phyloP scores from a whole-genome alignment of 78 protist genomes.

The Pigoraptor vietnamica region DNA sequence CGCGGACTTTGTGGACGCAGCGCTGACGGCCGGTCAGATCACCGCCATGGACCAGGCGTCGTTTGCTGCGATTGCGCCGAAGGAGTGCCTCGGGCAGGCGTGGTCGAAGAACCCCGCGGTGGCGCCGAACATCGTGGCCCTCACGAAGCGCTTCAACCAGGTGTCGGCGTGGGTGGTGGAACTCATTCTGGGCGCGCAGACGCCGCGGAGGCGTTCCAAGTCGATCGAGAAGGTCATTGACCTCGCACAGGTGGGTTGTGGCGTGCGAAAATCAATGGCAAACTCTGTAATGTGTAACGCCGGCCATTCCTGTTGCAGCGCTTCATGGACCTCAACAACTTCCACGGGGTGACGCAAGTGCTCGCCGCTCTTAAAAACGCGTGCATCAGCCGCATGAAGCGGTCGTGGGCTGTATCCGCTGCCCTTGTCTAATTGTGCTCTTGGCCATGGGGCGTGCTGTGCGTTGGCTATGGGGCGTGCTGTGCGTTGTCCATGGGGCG shows the following conservation, averaged over 20 bases:
- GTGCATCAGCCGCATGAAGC: not conserved
- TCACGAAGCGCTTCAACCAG: not conserved
- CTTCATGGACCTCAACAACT: not conserved
- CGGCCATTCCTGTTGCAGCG: too few species aligned
- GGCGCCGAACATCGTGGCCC: not conserved
- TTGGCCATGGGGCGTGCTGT: too few species aligned
- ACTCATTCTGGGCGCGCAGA: not conserved
- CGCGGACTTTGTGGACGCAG: not conserved
- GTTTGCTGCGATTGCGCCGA: not conserved
- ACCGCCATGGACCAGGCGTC: not conserved
- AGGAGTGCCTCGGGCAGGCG: not conserved
- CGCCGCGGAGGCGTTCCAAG: not conserved
- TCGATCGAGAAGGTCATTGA: not conserved
- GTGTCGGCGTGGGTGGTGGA: not conserved
- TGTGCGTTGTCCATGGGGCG: not conserved
- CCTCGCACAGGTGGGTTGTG: not conserved
- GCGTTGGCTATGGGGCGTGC: not conserved
- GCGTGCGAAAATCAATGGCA: too few species aligned
- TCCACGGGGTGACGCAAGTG: not conserved
- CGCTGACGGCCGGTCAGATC: not conserved
- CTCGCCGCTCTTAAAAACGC: not conserved
- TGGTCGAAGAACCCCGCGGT: not conserved
- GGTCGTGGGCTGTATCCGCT: not conserved
- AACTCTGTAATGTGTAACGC: too few species aligned
- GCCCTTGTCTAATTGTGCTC: too few species aligned